Evolutionary conservation across 2,329 filamentous ascomycete genomes (phyloP).

Genomic region (Dactylonectria estremocensis): DNA sequence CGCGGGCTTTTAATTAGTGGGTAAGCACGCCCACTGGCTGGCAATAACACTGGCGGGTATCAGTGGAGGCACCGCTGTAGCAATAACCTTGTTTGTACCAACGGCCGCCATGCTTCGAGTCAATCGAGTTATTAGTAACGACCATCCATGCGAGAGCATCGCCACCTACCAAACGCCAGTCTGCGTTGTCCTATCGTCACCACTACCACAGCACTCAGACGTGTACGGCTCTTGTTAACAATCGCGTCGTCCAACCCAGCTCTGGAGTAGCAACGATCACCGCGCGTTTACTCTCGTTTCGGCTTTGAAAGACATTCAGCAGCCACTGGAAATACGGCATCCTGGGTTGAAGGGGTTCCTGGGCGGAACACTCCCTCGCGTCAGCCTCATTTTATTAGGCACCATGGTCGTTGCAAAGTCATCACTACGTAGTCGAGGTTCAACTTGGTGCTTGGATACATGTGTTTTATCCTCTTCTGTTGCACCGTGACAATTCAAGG

Average conservation of each 20-base stretch:
- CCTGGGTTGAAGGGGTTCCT: background rate
- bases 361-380: background rate
- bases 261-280: background rate
- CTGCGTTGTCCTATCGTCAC: background rate
- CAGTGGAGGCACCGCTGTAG: background rate
- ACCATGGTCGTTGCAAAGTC: background rate
- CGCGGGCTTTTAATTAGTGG: constrained; percentile 9
- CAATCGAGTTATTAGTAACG: too few species aligned
- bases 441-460: background rate
- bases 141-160: background rate
- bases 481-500: background rate
- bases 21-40: background rate
- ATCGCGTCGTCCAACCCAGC: background rate
- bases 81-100: background rate
- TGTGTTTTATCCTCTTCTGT: background rate
- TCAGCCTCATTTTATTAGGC: background rate
- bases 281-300: background rate
- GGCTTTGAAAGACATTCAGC: background rate
- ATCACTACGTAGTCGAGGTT: background rate
- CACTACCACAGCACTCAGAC: background rate
- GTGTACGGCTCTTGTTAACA: background rate
- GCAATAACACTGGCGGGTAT: background rate
- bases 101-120: background rate
- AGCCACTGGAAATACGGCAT: background rate
- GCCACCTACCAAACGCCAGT: background rate